Evolutionary conservation across 768 basidiomycete species (phyloP).

Genomic region (Coprinopsis marcescibilis): DNA sequence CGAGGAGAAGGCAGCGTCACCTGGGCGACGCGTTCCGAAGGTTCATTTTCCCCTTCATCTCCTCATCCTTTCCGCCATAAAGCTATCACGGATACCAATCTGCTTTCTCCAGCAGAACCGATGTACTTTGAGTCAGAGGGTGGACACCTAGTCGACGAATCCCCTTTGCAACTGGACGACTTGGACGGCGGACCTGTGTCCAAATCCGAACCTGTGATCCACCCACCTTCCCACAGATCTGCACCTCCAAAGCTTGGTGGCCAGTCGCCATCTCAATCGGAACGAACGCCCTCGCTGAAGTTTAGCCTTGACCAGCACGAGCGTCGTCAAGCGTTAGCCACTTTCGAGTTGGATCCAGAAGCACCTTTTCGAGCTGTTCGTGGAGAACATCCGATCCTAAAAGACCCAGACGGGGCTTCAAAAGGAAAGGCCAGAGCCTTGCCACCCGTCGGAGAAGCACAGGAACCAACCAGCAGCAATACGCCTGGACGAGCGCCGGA

Average conservation of each 20-base stretch:
- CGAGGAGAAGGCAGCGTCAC: constrained; percentile 44
- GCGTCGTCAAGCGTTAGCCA: background rate
- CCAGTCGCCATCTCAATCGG: constrained; percentile 26
- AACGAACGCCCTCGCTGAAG: constrained; percentile 19
- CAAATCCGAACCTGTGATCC: background rate
- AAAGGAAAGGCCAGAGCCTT: constrained; percentile 20
- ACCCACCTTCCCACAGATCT: constrained; percentile 23
- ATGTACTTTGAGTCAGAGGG: constrained; percentile 2
- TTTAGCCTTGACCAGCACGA: constrained; percentile 27
- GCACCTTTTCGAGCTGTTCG: constrained; percentile 35
- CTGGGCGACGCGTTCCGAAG: constrained; percentile 42
- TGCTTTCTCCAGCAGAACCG: background rate
- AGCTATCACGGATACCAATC: background rate
- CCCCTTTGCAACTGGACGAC: background rate
- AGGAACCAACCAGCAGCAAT: constrained; percentile 5
- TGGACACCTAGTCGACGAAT: background rate
- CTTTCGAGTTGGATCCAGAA: constrained; percentile 33
- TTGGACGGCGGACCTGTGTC: background rate
- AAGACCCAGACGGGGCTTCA: constrained; percentile 5
- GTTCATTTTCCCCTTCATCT: background rate
- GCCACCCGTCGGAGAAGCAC: constrained; percentile 17
- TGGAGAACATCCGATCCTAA: constrained; percentile 9
- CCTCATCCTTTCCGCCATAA: background rate
- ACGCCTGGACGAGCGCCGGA: constrained; percentile 7
- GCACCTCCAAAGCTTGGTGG: constrained; percentile 51